A percentile compares a stretch with the other conserved stretches of the same genome.
These are phyloP conservation scores for Cordyceps farinosa DNA, from an alignment of 2,329 filamentous ascomycete genomes.

Conservation along the genomic window DNA sequence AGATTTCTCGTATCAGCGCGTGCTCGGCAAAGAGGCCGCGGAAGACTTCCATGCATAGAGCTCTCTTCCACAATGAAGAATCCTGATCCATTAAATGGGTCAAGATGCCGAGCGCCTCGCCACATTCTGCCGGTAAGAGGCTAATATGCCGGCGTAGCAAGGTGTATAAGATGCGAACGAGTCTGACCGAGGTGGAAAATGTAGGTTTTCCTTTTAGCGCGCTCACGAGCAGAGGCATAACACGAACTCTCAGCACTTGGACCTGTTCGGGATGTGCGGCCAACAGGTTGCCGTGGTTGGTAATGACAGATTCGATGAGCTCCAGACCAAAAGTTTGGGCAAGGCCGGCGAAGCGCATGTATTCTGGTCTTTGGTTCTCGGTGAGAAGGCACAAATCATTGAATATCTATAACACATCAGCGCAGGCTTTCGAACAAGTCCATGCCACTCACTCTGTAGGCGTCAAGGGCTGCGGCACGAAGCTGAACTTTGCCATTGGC, in stretches of 20 bases:
- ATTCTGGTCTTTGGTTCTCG: conserved; percentile 78
- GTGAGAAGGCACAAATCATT: conserved; percentile 86
- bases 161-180: conserved; percentile 78
- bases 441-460: conserved; percentile 59
- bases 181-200: conserved; percentile 78
- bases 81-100: conserved; percentile 89
- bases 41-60: conserved; percentile 88
- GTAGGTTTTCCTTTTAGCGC: conserved; percentile 72
- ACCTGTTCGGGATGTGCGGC: conserved; percentile 74
- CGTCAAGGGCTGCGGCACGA: conserved; percentile 76
- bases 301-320: conserved; percentile 84
- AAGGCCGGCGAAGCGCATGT: conserved; percentile 73
- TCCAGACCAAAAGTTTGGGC: conserved; percentile 84
- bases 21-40: conserved; percentile 81
- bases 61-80: conserved; percentile 77
- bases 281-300: conserved; percentile 81
- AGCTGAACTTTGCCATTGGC: conserved; percentile 64
- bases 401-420: conserved; percentile 57
- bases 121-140: conserved; percentile 73
- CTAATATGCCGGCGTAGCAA: conserved; percentile 74
- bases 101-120: conserved; percentile 75
- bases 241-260: conserved; percentile 68
- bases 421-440: conserved; percentile 17
- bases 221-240: conserved; percentile 80
- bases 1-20: conserved; percentile 73